Evolutionary conservation across 1,139 yeast species (phyloP), one percentile per base, ranked within the genome.

Genomic region (Debaryomyces fabryi): DNA sequence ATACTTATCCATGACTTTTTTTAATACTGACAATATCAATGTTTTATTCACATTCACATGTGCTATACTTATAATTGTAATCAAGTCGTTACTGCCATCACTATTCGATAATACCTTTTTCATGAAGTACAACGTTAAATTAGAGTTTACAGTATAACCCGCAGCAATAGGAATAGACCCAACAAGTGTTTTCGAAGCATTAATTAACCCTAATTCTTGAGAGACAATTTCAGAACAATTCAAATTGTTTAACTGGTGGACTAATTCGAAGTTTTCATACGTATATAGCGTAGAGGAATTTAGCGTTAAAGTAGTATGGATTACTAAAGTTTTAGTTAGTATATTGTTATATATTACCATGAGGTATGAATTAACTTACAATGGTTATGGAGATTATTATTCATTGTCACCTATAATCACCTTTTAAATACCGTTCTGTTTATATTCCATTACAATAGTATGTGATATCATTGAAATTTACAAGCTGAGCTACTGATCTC

Each of bases 241-340:
- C 46, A 79, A 63, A 51, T 72, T 72, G 44, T 70, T 66, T 23
- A 74, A 55, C 12, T 63, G 56, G 42, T 73, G 74, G 1, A 69
- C 67, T 34, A 80, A 62, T 45, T 67, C 70, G 49, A 65, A 64
- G 59, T 79, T 79, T 54, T 81, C 85, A 57, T 81, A 78, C 12
- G 85, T 78, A 62, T 77, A 81, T 18, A 81, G 64, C 0, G 85
- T 80, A 16, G 84, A 78, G 18, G 85, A 80, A 55, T 81, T 81
- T 46, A 73, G 65, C 8, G 83, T 79, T 44, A 81, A 64, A 7
- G 83, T 74, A 25, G 76, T 69, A 55, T 71, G 72, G 13, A 76
- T 71, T 55, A 75, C 78, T 72, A 52, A 25, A 30, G 40, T 23
- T 21, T 49, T 29, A 3, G 58, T 58, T 53, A 51, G 58, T 58